Conservation (phyloP, 306 rosid genomes). For the Mimosa bimucronata region DNA sequence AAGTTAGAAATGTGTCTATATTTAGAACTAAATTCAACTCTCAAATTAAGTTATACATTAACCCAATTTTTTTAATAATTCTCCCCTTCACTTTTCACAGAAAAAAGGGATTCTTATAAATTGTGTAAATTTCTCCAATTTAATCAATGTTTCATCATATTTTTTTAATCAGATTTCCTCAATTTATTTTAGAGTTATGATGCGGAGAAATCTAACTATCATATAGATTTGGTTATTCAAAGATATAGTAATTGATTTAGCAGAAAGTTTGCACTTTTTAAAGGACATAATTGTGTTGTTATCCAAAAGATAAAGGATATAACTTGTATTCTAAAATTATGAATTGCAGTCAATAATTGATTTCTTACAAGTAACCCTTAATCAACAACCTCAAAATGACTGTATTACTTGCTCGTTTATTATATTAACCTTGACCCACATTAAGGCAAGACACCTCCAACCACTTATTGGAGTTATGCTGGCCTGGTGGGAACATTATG, state of each 20-base stretch:
- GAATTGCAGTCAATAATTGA: neutral
- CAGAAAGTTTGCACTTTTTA: neutral
- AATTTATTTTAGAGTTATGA: too few relatives aligned
- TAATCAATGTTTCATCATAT: neutral
- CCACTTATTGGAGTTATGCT: neutral
- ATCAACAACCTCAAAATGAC: neutral
- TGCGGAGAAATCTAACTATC: too few relatives aligned
- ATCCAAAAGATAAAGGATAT: neutral
- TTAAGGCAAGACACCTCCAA: neutral
- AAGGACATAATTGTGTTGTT: neutral
- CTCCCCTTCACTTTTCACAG: neutral
- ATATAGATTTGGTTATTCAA: too few relatives aligned
- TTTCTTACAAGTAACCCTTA: slow-evolving; percentile 3
- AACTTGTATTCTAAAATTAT: neutral
- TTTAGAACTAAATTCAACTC: too few relatives aligned
- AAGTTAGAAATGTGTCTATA: too few relatives aligned
- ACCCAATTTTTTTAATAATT: too few relatives aligned
- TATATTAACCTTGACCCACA: neutral
- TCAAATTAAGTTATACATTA: too few relatives aligned
- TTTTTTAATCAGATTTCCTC: neutral
- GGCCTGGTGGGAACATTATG: neutral
- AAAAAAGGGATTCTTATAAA: too few relatives aligned
- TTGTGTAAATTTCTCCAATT: neutral
- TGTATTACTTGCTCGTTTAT: neutral
- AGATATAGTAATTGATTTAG: neutral